Base-by-base conservation (phyloP, 345 rosid genomes). In the Brassica incana region DNA sequence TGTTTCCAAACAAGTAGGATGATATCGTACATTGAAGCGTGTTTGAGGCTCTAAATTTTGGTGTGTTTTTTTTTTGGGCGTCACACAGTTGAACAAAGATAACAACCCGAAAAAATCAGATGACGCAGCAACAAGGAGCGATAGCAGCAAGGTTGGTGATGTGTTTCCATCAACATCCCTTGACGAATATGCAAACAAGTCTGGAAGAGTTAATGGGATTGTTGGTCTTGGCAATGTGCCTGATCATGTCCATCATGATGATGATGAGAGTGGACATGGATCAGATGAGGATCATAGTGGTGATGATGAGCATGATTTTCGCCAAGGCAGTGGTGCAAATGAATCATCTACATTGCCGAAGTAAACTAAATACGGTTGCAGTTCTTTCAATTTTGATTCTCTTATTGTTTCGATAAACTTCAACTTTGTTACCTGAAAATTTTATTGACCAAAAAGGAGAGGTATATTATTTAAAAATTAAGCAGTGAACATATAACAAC, bases 141-240 rank as follows among this genome's bases (percentile, higher is more conserved):
- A 86, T 63, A 90, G 85, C 48, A 90, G 82, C 72, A 90, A 87
- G 83, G 97, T 90, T 48, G 95, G 95, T 48, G 95, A 88, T 33
- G 77, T 92, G 75, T 92, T 90, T 84, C 95, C 93, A 6, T 64
- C 89, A 30, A 74, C 86, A 80, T 86, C 95, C 12, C 93, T 92
- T 5, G 95, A 92, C 71, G 90, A 84, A 67, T 90, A 92, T 83
- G 92, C 91, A 63, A 84, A 80, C 35, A 80, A 80, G 63, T 75
- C 85, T 1, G 85, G 85, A 52, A 81, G 66, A 32, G 82, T 79
- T 20, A 80, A 67, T 1, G 85, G 54, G 36, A 71, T 16, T 3
- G 27, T 12, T 9, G 80, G 56, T 35, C 84, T 59, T 15, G 73
- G 63, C 25, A 80, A 20, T 43, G 76, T 61, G 0, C 40, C 67